These are phyloP conservation scores for Scleroderma citrinum DNA, from an alignment of 768 basidiomycete genomes.

Conservation along the genomic window DNA sequence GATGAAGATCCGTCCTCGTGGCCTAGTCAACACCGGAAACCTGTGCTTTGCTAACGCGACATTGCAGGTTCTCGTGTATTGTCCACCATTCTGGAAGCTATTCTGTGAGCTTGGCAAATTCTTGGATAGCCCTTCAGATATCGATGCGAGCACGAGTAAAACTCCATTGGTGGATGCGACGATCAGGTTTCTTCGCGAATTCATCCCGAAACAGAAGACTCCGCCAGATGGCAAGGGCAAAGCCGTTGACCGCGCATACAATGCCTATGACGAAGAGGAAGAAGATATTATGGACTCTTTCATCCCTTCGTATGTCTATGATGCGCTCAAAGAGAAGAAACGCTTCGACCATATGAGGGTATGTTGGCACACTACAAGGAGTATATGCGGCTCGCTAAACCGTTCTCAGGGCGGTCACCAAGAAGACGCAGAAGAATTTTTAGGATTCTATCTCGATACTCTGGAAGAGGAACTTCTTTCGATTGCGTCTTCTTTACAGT, in stretches of 20 bases:
- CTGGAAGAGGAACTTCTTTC: slow-evolving; percentile 86
- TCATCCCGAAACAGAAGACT: slow-evolving; percentile 31
- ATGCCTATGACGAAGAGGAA: slow-evolving; percentile 35
- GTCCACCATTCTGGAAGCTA: slow-evolving; percentile 76
- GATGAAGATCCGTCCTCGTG: slow-evolving; percentile 56
- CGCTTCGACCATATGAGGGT: slow-evolving; percentile 91
- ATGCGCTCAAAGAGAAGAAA: slow-evolving; percentile 90
- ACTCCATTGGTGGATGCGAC: slow-evolving; percentile 65
- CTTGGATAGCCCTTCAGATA: slow-evolving; percentile 28
- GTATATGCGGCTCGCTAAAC: background rate
- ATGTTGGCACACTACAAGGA: slow-evolving; percentile 24
- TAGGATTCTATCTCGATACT: slow-evolving; percentile 95
- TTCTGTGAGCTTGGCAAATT: slow-evolving; percentile 66
- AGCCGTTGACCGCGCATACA: slow-evolving; percentile 29
- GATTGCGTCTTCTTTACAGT: slow-evolving; percentile 49
- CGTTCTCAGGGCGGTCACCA: slow-evolving; percentile 73
- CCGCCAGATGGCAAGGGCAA: slow-evolving; percentile 33
- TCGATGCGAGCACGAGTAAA: slow-evolving; percentile 23
- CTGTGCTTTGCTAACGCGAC: slow-evolving; percentile 98
- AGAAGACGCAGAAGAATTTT: slow-evolving; percentile 97
- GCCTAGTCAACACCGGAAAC: slow-evolving; percentile 91
- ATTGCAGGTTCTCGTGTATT: slow-evolving; percentile 85
- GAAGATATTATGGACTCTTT: slow-evolving; percentile 61
- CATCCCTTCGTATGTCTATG: slow-evolving; percentile 81
- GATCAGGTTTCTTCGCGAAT: slow-evolving; percentile 74